Evolutionary conservation across 176 grass and related monocot genomes (phyloP), one percentile per base, ranked within the genome.

Genomic region (Oryza australiensis): DNA sequence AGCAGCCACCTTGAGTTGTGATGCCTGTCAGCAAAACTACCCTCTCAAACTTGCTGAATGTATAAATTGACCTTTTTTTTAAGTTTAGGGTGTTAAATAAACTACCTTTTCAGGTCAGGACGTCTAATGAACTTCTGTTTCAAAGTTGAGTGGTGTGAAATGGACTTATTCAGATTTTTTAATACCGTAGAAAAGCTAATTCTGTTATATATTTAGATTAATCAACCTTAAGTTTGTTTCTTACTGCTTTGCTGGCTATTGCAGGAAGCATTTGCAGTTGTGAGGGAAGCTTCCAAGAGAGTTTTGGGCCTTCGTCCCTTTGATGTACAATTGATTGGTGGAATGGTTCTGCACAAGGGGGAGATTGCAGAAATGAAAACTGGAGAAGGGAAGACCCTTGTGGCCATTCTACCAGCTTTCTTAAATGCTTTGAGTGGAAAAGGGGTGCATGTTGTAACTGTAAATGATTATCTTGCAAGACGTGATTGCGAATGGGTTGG

Each of bases 401-500:
- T 98, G 84, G 96, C 96, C 38, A 86, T 98, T 80, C 79, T 98
- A 79, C 96, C 92, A 46, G 96, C 96, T 7, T 93, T 88, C 85
- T 79, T 98, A 86, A 98, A 98, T 90, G 92, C 96, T 62, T 86
- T 98, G 46, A 90, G 90, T 45, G 96, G 96, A 66, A 95, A 98
- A 88, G 93, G 92, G 76, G 96, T 98, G 27, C 96, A 98, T 90
- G 85, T 95, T 74, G 93, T 95, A 63, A 98, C 96, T 40, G 96
- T 98, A 83, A 98, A 98, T 84, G 95, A 98, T 91, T 98, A 98
- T 62, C 90, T 98, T 45, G 95, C 95, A 22, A 88, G 95, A 73
- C 92, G 95, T 80, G 95, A 98, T 67, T 94, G 95, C 87, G 95
- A 98, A 82, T 98, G 95, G 95, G 95, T 98, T 73, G 95, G 95